Conservation (phyloP, 768 basidiomycete genomes). For the Rhizopogon vesiculosus region DNA sequence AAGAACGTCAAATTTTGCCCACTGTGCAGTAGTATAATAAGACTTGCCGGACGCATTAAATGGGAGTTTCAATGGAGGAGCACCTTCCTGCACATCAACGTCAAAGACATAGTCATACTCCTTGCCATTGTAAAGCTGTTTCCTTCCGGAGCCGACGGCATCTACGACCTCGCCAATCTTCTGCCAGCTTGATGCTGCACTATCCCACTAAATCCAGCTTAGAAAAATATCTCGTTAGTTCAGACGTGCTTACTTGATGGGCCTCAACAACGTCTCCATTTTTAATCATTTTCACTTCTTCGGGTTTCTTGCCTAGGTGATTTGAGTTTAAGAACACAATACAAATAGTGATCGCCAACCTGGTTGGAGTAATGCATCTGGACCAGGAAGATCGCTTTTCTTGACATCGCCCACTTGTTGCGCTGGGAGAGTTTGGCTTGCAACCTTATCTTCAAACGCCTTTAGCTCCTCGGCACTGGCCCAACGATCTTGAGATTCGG, state of each 20-base stretch:
- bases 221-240: not conserved
- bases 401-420: conserved; percentile 93
- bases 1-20: not conserved
- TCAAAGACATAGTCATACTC: conserved; percentile 99
- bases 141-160: conserved; percentile 85
- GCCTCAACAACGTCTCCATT: conserved; percentile 82
- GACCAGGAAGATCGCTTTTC: conserved; percentile 82
- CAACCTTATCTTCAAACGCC: conserved; percentile 69
- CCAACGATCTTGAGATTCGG: conserved; percentile 65
- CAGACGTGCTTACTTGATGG: conserved; percentile 61
- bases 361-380: conserved; percentile 70
- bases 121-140: conserved; percentile 87
- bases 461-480: conserved; percentile 60
- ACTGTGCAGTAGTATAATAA: not conserved
- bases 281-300: conserved; percentile 90
- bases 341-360: conserved; percentile 40
- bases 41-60: conserved; percentile 80
- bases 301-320: conserved; percentile 77
- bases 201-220: conserved; percentile 69
- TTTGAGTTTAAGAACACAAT: conserved; percentile 4
- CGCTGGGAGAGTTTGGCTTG: conserved; percentile 73
- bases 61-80: conserved; percentile 89
- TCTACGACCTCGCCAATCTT: conserved; percentile 97
- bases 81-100: conserved; percentile 92
- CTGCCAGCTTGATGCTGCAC: conserved; percentile 64